phyloP scores from a whole-genome alignment of 2,329 filamentous ascomycete species.

The Aspergillus neotritici region DNA sequence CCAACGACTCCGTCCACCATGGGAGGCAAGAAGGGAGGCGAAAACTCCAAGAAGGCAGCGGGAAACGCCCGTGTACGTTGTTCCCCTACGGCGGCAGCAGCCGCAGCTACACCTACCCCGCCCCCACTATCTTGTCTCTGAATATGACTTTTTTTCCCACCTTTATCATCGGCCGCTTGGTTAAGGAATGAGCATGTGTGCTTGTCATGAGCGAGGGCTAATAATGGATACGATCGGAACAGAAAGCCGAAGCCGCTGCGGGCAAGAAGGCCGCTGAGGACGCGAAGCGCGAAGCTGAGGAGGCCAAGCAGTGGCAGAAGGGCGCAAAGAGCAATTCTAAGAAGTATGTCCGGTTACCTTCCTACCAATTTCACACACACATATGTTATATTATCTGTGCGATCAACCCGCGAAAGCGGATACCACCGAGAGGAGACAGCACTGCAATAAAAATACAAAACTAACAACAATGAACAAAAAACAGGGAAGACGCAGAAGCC shows the following conservation, averaged over 20 bases:
- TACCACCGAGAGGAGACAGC: not conserved
- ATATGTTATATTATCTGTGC: not conserved
- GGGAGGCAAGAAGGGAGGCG: conserved; percentile 64
- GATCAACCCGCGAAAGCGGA: not conserved
- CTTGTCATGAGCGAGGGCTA: not conserved
- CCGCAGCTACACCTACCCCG: conserved; percentile 13
- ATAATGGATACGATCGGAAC: conserved; percentile 21
- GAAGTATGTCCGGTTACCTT: conserved; percentile 57
- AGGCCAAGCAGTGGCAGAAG: conserved; percentile 75
- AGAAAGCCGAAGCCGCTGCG: conserved; percentile 84
- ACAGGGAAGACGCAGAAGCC: conserved; percentile 73
- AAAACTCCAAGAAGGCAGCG: conserved; percentile 81
- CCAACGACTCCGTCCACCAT: conserved; percentile 41
- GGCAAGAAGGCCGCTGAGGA: conserved; percentile 69
- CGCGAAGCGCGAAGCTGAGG: conserved; percentile 58
- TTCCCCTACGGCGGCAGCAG: not conserved
- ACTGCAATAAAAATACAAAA: not conserved
- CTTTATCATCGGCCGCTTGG: too few relatives aligned
- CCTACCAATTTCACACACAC: not conserved
- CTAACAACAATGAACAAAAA: conserved; percentile 1
- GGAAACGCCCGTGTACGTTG: conserved; percentile 63
- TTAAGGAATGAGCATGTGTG: too few relatives aligned
- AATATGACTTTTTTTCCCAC: too few relatives aligned
- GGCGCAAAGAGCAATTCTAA: conserved; percentile 80
- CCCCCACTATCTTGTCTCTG: conserved; percentile 15